Conservation (phyloP, 2,329 filamentous ascomycete genomes). For the Beauveria bassiana region DNA sequence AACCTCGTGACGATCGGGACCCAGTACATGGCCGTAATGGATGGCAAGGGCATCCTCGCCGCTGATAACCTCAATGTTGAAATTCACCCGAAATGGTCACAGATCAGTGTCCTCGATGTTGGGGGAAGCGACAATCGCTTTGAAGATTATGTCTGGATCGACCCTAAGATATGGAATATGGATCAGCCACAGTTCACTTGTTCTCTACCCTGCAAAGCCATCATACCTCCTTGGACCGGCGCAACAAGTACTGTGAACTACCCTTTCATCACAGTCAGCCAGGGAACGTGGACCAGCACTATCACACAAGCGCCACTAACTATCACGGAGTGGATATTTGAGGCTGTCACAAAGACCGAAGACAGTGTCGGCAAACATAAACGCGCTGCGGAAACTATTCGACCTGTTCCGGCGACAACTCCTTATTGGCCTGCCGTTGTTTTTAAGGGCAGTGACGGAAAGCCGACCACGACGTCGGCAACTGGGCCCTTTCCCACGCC, state of each 20-base stretch:
- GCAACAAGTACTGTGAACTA: slow-evolving; percentile 19
- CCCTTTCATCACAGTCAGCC: slow-evolving; percentile 23
- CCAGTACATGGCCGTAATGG: slow-evolving; percentile 20
- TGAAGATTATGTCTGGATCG: background rate
- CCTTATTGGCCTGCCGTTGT: slow-evolving; percentile 17
- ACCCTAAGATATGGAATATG: no score
- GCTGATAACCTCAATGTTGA: slow-evolving; percentile 22
- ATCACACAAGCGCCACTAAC: slow-evolving; percentile 22
- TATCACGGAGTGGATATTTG: slow-evolving; percentile 19
- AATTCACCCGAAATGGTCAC: slow-evolving; percentile 22
- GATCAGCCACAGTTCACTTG: no score
- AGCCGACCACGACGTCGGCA: slow-evolving; percentile 10
- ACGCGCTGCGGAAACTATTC: slow-evolving; percentile 3
- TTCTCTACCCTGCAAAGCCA: no score
- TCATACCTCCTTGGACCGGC: no score
- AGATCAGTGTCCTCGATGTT: slow-evolving; percentile 20
- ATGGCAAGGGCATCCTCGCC: slow-evolving; percentile 20
- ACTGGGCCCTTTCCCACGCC: slow-evolving; percentile 15
- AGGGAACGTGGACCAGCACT: slow-evolving; percentile 22
- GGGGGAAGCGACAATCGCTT: background rate
- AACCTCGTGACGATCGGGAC: slow-evolving; percentile 25
- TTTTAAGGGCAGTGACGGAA: slow-evolving; percentile 16
- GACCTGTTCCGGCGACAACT: slow-evolving; percentile 16
- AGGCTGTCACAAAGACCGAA: slow-evolving; percentile 17
- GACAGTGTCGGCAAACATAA: slow-evolving; percentile 9